These are phyloP conservation scores for Fusarium anguioides DNA, from an alignment of 2,329 filamentous ascomycete genomes.

Conservation along the genomic window DNA sequence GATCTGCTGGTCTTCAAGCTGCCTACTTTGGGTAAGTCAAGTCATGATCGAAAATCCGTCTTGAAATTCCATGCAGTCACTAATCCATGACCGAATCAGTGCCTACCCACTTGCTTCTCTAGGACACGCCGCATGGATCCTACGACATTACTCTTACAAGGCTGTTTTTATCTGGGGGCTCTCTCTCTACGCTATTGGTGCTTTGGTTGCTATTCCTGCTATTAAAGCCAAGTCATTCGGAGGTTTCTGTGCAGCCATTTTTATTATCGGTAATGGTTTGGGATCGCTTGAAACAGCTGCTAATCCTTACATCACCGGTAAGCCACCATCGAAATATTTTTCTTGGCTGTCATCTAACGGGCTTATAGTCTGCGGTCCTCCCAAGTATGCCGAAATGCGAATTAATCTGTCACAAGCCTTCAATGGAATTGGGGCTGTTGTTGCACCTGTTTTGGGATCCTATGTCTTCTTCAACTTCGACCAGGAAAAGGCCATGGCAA, in stretches of 20 bases:
- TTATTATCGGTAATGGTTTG: constrained; percentile 79
- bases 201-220: constrained; percentile 64
- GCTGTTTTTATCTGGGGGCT: constrained; percentile 77
- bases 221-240: constrained; percentile 73
- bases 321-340: background rate
- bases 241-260: constrained; percentile 78
- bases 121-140: constrained; percentile 70
- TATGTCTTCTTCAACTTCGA: constrained; percentile 77
- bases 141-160: constrained; percentile 73
- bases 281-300: constrained; percentile 81
- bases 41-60: no score
- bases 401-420: constrained; percentile 82
- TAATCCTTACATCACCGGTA: constrained; percentile 76
- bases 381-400: constrained; percentile 76
- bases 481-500: constrained; percentile 66
- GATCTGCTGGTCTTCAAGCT: constrained; percentile 60
- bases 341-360: background rate
- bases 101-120: constrained; percentile 77
- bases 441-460: constrained; percentile 78
- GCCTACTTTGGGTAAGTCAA: constrained; percentile 66
- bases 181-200: constrained; percentile 71
- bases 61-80: constrained; percentile 28
- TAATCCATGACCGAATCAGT: constrained; percentile 44
- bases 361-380: constrained; percentile 63
- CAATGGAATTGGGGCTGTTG: constrained; percentile 78